phyloP scores from a whole-genome alignment of 495 filamentous ascomycete species.

The Trichoderma reesei region DNA sequence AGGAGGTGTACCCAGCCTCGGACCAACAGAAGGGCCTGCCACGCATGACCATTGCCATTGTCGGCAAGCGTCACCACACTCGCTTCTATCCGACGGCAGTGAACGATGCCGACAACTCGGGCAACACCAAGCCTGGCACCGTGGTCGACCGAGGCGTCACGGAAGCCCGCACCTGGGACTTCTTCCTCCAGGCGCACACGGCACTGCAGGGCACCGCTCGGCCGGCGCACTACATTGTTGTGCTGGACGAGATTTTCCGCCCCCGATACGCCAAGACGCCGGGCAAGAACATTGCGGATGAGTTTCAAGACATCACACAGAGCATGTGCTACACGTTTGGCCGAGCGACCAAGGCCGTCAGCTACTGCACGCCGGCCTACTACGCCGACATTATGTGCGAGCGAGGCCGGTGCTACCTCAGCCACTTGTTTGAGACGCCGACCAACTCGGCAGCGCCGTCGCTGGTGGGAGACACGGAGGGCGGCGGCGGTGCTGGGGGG shows the following conservation, averaged over 20 bases:
- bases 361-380: conserved; percentile 70
- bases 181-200: conserved; percentile 78
- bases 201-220: conserved; percentile 80
- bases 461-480: conserved; percentile 17
- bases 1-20: conserved; percentile 43
- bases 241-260: conserved; percentile 63
- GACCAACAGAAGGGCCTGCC: conserved; percentile 27
- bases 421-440: conserved; percentile 31
- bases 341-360: conserved; percentile 71
- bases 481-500: conserved; percentile 11
- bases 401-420: conserved; percentile 54
- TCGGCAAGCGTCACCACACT: conserved; percentile 83
- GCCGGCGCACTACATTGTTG: conserved; percentile 67
- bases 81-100: conserved; percentile 62
- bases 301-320: conserved; percentile 55
- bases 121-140: conserved; percentile 65
- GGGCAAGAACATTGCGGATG: conserved; percentile 43
- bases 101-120: conserved; percentile 32
- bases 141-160: conserved; percentile 84
- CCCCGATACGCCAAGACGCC: conserved; percentile 20
- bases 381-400: conserved; percentile 72
- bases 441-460: conserved; percentile 17
- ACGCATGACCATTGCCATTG: conserved; percentile 52
- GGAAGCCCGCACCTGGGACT: conserved; percentile 65
- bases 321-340: conserved; percentile 72